Evolutionary conservation across 805 yeast genomes (phyloP), one percentile per base, ranked within the genome.

Genomic region (Candida anglica): DNA sequence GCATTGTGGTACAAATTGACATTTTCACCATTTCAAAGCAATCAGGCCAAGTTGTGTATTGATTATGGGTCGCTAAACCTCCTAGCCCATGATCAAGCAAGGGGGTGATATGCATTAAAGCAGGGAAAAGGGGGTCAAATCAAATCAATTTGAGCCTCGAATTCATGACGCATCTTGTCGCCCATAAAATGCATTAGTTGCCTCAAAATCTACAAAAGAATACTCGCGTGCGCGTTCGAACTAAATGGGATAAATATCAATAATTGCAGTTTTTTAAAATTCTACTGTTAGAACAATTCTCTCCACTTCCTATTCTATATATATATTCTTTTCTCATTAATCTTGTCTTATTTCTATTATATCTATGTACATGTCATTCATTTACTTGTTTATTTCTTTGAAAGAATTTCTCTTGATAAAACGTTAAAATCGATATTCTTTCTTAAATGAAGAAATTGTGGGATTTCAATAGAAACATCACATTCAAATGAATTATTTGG

Each of bases 381-480:
- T n/a, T 17, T 26, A 28, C 9, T 6, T 11, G 16, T 8, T 24
- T n/a, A 30, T 11, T n/a, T 7, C 24, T 32, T 30, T 28, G 19
- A 27, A 32, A 48, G 42, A 26, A 53, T 41, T 19, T 41, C 42
- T 25, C 35, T 33, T 8, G 58, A 44, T 8, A 44, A 40, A 16
- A 35, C 36, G 27, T 45, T 47, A 43, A 53, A 63, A 41, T 60
- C 44, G 23, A 60, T 58, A 30, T 56, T 52, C 28, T 50, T 49
- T 30, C 36, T 45, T 44, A 64, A 54, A 37, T 42, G 34, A 15
- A 19, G 30, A 44, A 63, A 57, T 15, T 37, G 22, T 2, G 64
- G 64, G 21, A 48, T 40, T 9, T 19, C 29, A 9, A 58, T 30
- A 11, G 46, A 49, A 9, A 53, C 44, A 19, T 34, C 48, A 15